These are phyloP conservation scores for Carallia pectinifolia DNA, from an alignment of 345 rosid genomes.

Conservation along the genomic window DNA sequence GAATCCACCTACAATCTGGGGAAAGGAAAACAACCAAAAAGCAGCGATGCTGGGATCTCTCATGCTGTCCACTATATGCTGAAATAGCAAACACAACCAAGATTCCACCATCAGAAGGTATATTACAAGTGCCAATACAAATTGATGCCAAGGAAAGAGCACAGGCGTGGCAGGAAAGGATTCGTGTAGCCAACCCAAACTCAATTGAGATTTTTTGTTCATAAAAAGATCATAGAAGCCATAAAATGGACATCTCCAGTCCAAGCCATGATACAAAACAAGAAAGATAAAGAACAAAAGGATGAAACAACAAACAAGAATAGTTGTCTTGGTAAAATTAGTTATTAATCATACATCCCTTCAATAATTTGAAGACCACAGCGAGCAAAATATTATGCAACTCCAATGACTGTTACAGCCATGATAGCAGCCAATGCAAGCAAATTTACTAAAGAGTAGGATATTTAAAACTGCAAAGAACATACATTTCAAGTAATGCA, in stretches of 20 bases:
- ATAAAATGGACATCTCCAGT: too few relatives aligned
- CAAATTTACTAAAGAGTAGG: neutral
- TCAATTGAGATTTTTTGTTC: too few relatives aligned
- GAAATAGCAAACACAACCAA: conserved; percentile 32
- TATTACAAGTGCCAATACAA: neutral
- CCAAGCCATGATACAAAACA: neutral
- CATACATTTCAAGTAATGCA: neutral
- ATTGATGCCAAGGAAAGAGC: neutral
- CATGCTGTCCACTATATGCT: conserved; percentile 97
- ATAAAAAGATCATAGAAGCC: too few relatives aligned
- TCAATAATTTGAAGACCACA: neutral
- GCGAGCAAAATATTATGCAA: neutral
- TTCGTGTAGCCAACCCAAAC: too few relatives aligned
- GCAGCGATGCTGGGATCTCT: conserved; percentile 94
- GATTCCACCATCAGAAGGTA: conserved; percentile 9
- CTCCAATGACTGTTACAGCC: neutral
- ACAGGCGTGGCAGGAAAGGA: too few relatives aligned
- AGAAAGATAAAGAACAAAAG: neutral
- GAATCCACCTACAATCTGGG: conserved; percentile 81
- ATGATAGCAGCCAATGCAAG: neutral
- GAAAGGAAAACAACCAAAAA: conserved; percentile 88
- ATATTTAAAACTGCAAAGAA: neutral
- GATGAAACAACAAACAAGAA: neutral
- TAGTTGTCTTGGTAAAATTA: neutral
- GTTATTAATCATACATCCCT: neutral